Base-by-base conservation (phyloP, 2,329 filamentous ascomycete genomes). In the Trichothecium sympodiale region DNA sequence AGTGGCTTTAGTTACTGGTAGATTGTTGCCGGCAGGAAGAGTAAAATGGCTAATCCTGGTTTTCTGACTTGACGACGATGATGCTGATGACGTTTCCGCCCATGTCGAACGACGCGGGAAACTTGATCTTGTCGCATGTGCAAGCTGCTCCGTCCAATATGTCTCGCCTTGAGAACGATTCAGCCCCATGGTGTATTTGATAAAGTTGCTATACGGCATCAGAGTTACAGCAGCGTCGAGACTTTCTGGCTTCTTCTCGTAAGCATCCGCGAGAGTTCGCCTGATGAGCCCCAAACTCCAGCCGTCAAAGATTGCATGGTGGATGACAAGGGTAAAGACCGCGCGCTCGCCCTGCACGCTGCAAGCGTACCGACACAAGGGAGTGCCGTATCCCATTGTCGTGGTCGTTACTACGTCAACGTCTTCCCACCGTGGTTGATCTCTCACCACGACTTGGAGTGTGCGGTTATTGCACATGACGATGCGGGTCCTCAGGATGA, bases 271-370 rank as follows among this genome's bases (percentile, higher is more conserved):
- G 7, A 46, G 28, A 1, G 17, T 31, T 6, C 39, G 25, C 26
- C 31, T 29, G 14, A 43, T 14, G 13, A 38, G n/a, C 3, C 18
- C 28, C 13, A 37, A 31, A 12, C 38, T 37, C 36, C 38, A 45
- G 14, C 44, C 45, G 29, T 48, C 46, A 7, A 46, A 48, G 7
- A 44, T 20, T 5, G 43, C 28, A 33, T 42, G 39, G 14, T 37
- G 34, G 17, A 35, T 14, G n/a, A 14, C 18, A 36, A 43, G 47
- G 4, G 48, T 39, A 12, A 53, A 46, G 5, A 20, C n/a, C n/a
- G n/a, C n/a, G n/a, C n/a, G n/a, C n/a, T n/a, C n/a, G n/a, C n/a
- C n/a, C n/a, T n/a, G n/a, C n/a, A n/a, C n/a, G n/a, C n/a, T n/a
- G n/a, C n/a, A n/a, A n/a, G 17, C n/a, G 37, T 33, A 23, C 17